Percentiles rank a stretch among this genome's conserved stretches.
These are phyloP conservation scores for Vitis hybrid DNA, from an alignment of 177 flowering plant species.

Conservation along the genomic window DNA sequence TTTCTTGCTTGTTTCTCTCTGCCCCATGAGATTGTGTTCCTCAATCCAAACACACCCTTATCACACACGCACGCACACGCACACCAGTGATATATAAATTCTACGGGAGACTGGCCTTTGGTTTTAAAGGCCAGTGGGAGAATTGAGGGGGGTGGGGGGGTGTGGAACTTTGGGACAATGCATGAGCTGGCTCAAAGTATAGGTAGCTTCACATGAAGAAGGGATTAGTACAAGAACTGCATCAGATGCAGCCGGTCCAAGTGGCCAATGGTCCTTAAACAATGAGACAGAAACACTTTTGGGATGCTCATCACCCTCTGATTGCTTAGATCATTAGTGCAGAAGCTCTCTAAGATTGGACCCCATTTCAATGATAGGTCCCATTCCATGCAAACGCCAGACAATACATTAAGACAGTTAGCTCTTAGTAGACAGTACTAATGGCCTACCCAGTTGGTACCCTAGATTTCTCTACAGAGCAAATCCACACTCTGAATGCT, in stretches of 20 bases:
- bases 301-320: constrained; percentile 8
- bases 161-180: constrained; percentile 6
- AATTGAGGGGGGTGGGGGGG: too few relatives aligned
- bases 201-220: not conserved
- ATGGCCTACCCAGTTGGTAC: constrained; percentile 21
- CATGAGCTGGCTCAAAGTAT: constrained; percentile 24
- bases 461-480: constrained; percentile 15
- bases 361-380: constrained; percentile 22
- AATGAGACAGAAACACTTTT: constrained; percentile 1
- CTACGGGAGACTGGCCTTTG: too few relatives aligned
- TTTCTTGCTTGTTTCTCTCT: not conserved
- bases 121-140: too few relatives aligned
- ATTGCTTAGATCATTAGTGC: constrained; percentile 15
- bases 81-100: too few relatives aligned
- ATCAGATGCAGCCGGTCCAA: too few relatives aligned
- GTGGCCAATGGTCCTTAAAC: constrained; percentile 13
- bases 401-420: constrained; percentile 19
- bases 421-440: constrained; percentile 11
- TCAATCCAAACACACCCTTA: not conserved
- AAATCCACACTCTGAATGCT: constrained; percentile 17
- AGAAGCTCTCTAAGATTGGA: constrained; percentile 2
- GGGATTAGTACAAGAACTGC: not conserved
- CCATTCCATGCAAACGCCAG: constrained; percentile 24
- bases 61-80: not conserved
- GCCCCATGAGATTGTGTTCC: constrained; percentile 8